phyloP scores from a whole-genome alignment of 345 rosid genomes.

The Eucalyptus pauciflora region DNA sequence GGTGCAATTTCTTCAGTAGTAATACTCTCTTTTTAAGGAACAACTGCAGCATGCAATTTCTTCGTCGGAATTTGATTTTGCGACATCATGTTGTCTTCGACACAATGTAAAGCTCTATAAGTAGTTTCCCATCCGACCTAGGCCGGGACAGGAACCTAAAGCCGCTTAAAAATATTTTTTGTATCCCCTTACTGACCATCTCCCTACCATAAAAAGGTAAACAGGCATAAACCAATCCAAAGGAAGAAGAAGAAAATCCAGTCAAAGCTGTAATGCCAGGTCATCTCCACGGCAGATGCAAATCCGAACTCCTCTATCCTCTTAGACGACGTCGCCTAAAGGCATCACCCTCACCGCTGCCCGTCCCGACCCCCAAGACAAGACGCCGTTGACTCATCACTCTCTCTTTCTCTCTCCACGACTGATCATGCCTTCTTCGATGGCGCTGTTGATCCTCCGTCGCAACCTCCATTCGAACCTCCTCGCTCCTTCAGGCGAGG shows the following conservation, averaged over 20 bases:
- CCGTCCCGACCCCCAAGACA: background rate
- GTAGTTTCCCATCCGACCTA: background rate
- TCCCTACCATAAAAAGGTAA: too few species aligned
- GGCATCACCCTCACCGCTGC: background rate
- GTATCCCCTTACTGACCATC: too few species aligned
- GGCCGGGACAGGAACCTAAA: background rate
- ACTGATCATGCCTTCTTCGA: background rate
- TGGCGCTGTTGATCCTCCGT: slow-evolving; percentile 46
- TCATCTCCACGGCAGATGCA: background rate
- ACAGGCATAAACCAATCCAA: too few species aligned
- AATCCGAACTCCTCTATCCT: background rate
- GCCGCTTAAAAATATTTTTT: too few species aligned
- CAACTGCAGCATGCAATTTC: background rate
- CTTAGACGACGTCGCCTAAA: background rate
- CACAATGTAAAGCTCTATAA: background rate
- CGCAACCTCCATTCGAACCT: slow-evolving; percentile 9
- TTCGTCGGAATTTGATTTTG: background rate
- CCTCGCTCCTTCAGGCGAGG: slow-evolving; percentile 9
- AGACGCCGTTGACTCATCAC: background rate
- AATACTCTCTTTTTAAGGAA: background rate
- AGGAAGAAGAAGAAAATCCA: too few species aligned
- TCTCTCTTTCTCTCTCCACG: background rate
- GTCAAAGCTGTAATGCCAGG: background rate
- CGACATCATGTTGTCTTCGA: background rate
- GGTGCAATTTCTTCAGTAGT: background rate